Percentiles rank a stretch among this genome's conserved stretches.
Conservation (phyloP, 495 filamentous ascomycete species). For the Hypomontagnella monticulosa region DNA sequence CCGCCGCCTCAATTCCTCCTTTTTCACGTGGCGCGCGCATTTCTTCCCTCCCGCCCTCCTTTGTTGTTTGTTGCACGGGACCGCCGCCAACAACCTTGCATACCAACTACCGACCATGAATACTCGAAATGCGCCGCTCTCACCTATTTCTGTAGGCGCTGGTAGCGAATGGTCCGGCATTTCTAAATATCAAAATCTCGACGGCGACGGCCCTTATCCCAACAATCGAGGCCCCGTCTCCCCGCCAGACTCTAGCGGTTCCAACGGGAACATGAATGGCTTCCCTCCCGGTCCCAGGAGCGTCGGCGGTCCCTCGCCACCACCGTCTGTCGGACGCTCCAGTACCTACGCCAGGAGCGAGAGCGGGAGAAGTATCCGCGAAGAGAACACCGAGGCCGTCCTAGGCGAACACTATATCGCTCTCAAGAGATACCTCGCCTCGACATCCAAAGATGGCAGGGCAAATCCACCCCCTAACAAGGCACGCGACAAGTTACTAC, state of each 20-base stretch:
- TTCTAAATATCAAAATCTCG: slow-evolving; percentile 69
- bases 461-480: slow-evolving; percentile 79
- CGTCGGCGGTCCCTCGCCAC: slow-evolving; percentile 78
- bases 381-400: slow-evolving; percentile 59
- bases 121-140: slow-evolving; percentile 71
- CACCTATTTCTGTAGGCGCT: slow-evolving; percentile 80
- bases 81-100: slow-evolving; percentile 32
- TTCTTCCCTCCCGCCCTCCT: slow-evolving; percentile 22
- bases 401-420: slow-evolving; percentile 84
- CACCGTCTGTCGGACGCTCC: slow-evolving; percentile 84
- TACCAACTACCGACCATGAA: slow-evolving; percentile 51
- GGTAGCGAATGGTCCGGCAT: slow-evolving; percentile 90
- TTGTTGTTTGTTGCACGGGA: slow-evolving; percentile 25
- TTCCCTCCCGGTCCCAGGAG: slow-evolving; percentile 61
- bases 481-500: slow-evolving; percentile 90
- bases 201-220: slow-evolving; percentile 63
- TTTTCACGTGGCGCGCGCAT: slow-evolving; percentile 43
- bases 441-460: slow-evolving; percentile 76
- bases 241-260: slow-evolving; percentile 73
- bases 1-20: slow-evolving; percentile 33
- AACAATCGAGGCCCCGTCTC: slow-evolving; percentile 72
- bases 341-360: slow-evolving; percentile 71
- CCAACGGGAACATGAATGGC: slow-evolving; percentile 67
- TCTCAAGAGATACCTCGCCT: slow-evolving; percentile 78
- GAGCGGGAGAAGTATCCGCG: slow-evolving; percentile 61